A percentile compares a stretch with the other conserved stretches of the same genome.
These are phyloP conservation scores for Lignosus rhinocerotis DNA, from an alignment of 1,284 basidiomycete genomes.

Conservation along the genomic window DNA sequence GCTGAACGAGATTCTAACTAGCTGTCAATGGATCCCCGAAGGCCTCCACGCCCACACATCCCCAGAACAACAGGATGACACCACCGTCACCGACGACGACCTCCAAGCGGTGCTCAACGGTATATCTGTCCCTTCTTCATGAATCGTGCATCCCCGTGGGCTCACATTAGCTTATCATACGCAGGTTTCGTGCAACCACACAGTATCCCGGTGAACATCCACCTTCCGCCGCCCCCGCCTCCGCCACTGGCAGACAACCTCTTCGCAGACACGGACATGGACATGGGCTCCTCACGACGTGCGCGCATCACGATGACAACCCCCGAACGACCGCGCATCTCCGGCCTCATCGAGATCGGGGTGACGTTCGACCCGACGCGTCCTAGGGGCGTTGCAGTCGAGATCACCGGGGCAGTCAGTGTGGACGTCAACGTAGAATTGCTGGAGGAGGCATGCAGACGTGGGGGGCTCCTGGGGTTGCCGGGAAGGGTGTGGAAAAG, in stretches of 20 bases:
- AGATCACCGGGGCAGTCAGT: conserved; percentile 58
- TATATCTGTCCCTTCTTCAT: conserved; percentile 24
- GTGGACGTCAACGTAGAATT: conserved; percentile 48
- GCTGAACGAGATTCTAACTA: conserved; percentile 65
- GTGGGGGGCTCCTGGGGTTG: conserved; percentile 39
- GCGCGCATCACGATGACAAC: conserved; percentile 50
- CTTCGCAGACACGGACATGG: conserved; percentile 43
- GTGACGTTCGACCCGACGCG: conserved; percentile 53
- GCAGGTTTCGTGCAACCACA: conserved; percentile 51
- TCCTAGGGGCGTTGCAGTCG: conserved; percentile 52
- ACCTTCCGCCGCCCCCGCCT: conserved; percentile 39
- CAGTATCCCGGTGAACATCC: conserved; percentile 64
- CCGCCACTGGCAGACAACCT: conserved; percentile 37
- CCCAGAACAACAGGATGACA: conserved; percentile 25
- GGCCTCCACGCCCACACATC: conserved; percentile 31
- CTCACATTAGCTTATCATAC: neutral
- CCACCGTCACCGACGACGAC: conserved; percentile 49
- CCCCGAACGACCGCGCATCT: conserved; percentile 60
- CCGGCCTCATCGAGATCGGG: conserved; percentile 57
- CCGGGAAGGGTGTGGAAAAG: conserved; percentile 40
- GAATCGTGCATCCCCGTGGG: too few relatives aligned
- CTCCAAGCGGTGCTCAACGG: conserved; percentile 57
- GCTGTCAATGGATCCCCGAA: conserved; percentile 61
- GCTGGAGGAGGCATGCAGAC: conserved; percentile 49
- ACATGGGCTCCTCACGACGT: conserved; percentile 31